phyloP scores from a whole-genome alignment of 73 alveolate genomes.

The Paramecium pentaurelia region DNA sequence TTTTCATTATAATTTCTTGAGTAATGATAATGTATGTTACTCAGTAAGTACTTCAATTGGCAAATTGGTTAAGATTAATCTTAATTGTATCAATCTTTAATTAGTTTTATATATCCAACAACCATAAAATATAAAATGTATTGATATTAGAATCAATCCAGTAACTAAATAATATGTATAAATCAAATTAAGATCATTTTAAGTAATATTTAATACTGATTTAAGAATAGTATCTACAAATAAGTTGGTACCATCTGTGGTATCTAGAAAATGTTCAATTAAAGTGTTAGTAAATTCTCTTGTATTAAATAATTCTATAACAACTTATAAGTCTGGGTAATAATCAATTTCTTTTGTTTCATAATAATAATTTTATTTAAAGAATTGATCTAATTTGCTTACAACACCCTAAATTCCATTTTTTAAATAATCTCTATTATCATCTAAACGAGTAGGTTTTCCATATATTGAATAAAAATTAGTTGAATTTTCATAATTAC shows the following conservation, averaged over 20 bases:
- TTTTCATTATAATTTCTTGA: not conserved
- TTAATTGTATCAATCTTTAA: not conserved
- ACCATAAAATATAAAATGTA: not conserved
- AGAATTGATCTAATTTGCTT: not conserved
- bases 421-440: slow-evolving; percentile 1
- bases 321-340: not conserved
- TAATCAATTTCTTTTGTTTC: not conserved
- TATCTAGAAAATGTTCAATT: slow-evolving; percentile 19
- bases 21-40: not conserved
- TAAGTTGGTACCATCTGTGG: not conserved
- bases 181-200: not conserved
- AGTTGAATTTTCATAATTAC: not conserved
- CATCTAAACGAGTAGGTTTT: not conserved
- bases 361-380: not conserved
- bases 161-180: not conserved
- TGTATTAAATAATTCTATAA: not conserved
- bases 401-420: slow-evolving; percentile 7
- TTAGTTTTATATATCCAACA: not conserved
- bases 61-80: slow-evolving; percentile 3
- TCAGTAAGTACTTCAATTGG: slow-evolving; percentile 3
- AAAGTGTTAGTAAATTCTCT: not conserved
- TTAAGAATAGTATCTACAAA: not conserved
- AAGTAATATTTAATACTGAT: not conserved
- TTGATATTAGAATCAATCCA: not conserved
- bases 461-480: not conserved